A percentile compares a stretch with the other conserved stretches of the same genome.
phyloP scores from a whole-genome alignment of 2,329 filamentous ascomycete genomes.

The Trichocomaceae sp. region DNA sequence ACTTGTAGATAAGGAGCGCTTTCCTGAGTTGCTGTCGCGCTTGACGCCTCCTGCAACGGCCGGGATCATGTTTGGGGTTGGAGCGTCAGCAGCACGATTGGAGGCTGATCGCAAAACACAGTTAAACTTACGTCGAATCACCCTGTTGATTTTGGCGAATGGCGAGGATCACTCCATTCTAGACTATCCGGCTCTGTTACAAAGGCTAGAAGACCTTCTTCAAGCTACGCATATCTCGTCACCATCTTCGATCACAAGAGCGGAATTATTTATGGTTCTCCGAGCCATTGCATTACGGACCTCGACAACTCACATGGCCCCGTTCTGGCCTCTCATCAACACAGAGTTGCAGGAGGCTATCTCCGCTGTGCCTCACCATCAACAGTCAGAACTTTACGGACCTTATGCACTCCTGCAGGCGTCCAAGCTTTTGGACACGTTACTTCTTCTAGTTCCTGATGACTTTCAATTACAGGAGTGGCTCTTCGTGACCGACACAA shows the following conservation, averaged over 20 bases:
- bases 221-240: conserved; percentile 79
- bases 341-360: conserved; percentile 75
- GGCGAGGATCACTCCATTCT: conserved; percentile 71
- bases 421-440: conserved; percentile 83
- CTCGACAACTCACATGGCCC: conserved; percentile 69
- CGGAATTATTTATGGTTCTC: conserved; percentile 83
- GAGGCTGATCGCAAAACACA: conserved; percentile 93
- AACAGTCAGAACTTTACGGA: conserved; percentile 68
- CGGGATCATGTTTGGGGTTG: conserved; percentile 97
- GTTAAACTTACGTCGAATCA: conserved; percentile 75
- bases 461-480: conserved; percentile 98
- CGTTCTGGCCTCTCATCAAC: conserved; percentile 86
- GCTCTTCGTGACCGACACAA: conserved; percentile 95
- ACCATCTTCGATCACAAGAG: conserved; percentile 79
- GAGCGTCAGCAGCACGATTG: conserved; percentile 84
- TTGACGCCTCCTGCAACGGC: conserved; percentile 82
- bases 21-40: conserved; percentile 71
- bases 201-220: conserved; percentile 81
- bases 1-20: conserved; percentile 76
- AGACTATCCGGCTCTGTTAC: conserved; percentile 66
- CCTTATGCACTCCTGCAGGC: conserved; percentile 76
- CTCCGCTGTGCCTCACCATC: conserved; percentile 63
- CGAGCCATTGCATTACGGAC: conserved; percentile 74
- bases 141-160: conserved; percentile 70
- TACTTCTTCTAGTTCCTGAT: conserved; percentile 81